These are phyloP conservation scores for Iris macrosiphon DNA, from an alignment of 106 monocot species.

Conservation along the genomic window DNA sequence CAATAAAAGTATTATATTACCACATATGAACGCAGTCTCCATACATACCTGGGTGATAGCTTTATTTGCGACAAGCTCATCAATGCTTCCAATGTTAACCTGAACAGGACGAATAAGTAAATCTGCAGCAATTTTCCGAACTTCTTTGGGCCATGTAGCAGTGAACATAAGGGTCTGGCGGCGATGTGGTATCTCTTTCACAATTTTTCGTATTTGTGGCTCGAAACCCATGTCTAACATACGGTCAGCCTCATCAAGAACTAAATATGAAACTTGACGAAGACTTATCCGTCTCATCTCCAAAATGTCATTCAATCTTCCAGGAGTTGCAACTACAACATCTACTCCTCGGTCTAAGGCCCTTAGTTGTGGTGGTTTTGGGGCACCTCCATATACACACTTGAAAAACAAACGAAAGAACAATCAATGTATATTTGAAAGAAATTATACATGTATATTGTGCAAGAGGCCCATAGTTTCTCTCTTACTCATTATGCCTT, in stretches of 20 bases:
- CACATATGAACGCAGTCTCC: background rate
- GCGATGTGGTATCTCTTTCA: conserved; percentile 65
- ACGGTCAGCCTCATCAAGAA: conserved; percentile 90
- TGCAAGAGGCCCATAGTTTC: too few species aligned
- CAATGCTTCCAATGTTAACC: conserved; percentile 71
- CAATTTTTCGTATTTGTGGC: conserved; percentile 91
- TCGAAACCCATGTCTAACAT: conserved; percentile 99
- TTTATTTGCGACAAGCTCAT: conserved; percentile 90
- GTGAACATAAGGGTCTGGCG: conserved; percentile 97
- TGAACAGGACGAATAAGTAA: conserved; percentile 52
- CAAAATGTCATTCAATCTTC: conserved; percentile 83
- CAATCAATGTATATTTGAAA: background rate
- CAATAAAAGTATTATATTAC: too few species aligned
- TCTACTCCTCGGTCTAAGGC: conserved; percentile 84
- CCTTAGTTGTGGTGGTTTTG: conserved; percentile 81
- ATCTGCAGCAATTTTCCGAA: conserved; percentile 81
- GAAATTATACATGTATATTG: too few species aligned
- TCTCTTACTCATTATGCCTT: too few species aligned
- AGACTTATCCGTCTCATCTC: conserved; percentile 84
- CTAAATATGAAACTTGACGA: conserved; percentile 81
- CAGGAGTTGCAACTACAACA: conserved; percentile 94
- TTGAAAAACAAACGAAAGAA: conserved; percentile 15
- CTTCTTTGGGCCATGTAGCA: conserved; percentile 97
- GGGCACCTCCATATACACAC: conserved; percentile 95
- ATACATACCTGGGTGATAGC: conserved; percentile 72